Base-by-base conservation (phyloP, 495 filamentous ascomycete species). In the Endocarpon pusillum region DNA sequence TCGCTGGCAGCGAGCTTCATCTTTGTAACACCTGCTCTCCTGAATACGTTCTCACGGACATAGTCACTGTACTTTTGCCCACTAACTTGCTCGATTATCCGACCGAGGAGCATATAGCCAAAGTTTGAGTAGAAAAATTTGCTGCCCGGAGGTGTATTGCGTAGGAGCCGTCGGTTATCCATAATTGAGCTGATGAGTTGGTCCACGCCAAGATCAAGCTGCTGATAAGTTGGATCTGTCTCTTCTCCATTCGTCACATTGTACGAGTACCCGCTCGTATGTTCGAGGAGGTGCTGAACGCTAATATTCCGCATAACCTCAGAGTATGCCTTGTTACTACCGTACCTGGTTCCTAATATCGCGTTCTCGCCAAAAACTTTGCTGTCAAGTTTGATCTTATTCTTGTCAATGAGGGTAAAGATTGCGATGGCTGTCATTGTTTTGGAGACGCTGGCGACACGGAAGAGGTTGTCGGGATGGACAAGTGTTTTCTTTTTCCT, bases 371-470 rank as follows among this genome's bases (percentile, higher is more conserved):
- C n/a, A n/a, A n/a, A n/a, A n/a, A n/a, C n/a, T n/a, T n/a, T n/a
- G n/a, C n/a, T n/a, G n/a, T n/a, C n/a, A n/a, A n/a, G n/a, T n/a
- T 34, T 37, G n/a, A 37, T 23, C 22, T 31, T 14, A 4, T 25
- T 25, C 10, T 37, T 15, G 16, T 31, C n/a, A 12, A 31, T 16
- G 26, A 37, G 34, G 7, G 14, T n/a, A 20, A 37, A 32, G 26
- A 37, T 34, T n/a, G 34, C 34, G 5, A 25, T 36, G 5, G 34
- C 7, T 11, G 34, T 37, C 14, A 37, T 4, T 5, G 34, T 32
- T 34, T 37, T 37, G 28, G 34, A 37, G 34, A 37, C 33, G 34
- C 34, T 37, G 22, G 33, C 33, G 26, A 37, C 33, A 15, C 34
- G 34, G 34, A 37, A 33, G 4, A 37, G 10, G 22, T 10, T 28